Conservation (phyloP, 2,329 filamentous ascomycete genomes). For the Ilyonectria robusta region DNA sequence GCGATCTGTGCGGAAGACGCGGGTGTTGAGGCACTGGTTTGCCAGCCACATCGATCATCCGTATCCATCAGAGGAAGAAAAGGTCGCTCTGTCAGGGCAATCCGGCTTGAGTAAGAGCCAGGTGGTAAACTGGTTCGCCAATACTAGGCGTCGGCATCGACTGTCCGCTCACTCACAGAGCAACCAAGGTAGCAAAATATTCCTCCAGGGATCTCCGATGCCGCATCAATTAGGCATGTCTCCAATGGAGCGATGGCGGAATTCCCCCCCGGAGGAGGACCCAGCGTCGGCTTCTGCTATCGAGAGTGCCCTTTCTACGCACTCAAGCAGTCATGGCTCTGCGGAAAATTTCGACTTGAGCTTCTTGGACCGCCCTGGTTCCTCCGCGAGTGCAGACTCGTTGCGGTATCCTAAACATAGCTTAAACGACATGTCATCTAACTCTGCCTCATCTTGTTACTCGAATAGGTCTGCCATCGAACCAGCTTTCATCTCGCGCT, state of each 20-base stretch:
- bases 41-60: slow-evolving; percentile 60
- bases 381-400: slow-evolving; percentile 51
- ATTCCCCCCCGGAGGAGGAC: slow-evolving; percentile 62
- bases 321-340: slow-evolving; percentile 35
- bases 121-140: slow-evolving; percentile 66
- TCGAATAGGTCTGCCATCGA: slow-evolving; percentile 38
- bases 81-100: slow-evolving; percentile 54
- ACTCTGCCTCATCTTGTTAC: slow-evolving; percentile 48
- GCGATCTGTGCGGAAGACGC: slow-evolving; percentile 61
- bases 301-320: slow-evolving; percentile 49
- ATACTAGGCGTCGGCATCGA: slow-evolving; percentile 63
- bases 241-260: slow-evolving; percentile 60
- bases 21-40: slow-evolving; percentile 63
- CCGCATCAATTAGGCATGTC: slow-evolving; percentile 57
- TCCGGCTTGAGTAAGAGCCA: slow-evolving; percentile 62
- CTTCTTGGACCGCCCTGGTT: slow-evolving; percentile 49
- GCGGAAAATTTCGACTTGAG: slow-evolving; percentile 35
- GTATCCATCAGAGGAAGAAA: slow-evolving; percentile 64
- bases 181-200: slow-evolving; percentile 45
- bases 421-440: slow-evolving; percentile 43
- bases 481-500: slow-evolving; percentile 34
- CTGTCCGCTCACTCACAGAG: slow-evolving; percentile 49
- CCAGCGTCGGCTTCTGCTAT: slow-evolving; percentile 57
- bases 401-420: slow-evolving; percentile 38
- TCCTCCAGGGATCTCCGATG: slow-evolving; percentile 60